Evolutionary conservation across 78 protist species (phyloP), one percentile per base, ranked within the genome.

Genomic region (Dictyostelium intermedium): DNA sequence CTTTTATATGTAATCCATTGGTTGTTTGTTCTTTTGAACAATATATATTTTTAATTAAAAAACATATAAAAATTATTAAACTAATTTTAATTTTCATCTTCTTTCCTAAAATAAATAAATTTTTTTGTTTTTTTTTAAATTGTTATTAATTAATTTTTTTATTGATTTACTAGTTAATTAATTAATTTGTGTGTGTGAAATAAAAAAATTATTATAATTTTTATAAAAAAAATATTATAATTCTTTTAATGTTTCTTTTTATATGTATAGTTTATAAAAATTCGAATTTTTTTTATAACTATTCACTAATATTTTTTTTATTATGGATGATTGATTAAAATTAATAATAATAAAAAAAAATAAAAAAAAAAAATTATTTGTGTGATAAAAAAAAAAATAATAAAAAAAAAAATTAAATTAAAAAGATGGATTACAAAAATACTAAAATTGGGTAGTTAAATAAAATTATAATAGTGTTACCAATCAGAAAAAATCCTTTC

Each of bases 1-100:
- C 92, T 32, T 50, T 73, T 2, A 87, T 73, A 18, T 79, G 77
- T 53, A 89, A 61, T 9, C 94, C 94, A 7, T 27, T 27, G 4
- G 84, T 60, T 45, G 93, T 78, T 50, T 23, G 25, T 87, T 61
- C 92, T 45, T 20, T 66, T 27, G 39, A 66, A n/a, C n/a, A n/a
- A 27, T 66, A 66, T 27, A 66, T 66, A 66, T 27, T 27, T 27
- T 66, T 66, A 25, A 66, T 27, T 66, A 66, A 27, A 63, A 23
- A 27, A 27, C 13, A 27, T 66, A 66, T 66, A 66, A 66, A 63
- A 27, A 66, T 8, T 66, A 66, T 66, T 66, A 66, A 66, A 27
- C 30, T 27, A 66, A 27, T 23, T 27, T 66, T 66, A 8, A 66
- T 66, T 66, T 27, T 66, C 74, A 61, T 61, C 1, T 10, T 60